These are phyloP conservation scores for Argentina anserina DNA, from an alignment of 306 rosid genomes.

Conservation along the genomic window DNA sequence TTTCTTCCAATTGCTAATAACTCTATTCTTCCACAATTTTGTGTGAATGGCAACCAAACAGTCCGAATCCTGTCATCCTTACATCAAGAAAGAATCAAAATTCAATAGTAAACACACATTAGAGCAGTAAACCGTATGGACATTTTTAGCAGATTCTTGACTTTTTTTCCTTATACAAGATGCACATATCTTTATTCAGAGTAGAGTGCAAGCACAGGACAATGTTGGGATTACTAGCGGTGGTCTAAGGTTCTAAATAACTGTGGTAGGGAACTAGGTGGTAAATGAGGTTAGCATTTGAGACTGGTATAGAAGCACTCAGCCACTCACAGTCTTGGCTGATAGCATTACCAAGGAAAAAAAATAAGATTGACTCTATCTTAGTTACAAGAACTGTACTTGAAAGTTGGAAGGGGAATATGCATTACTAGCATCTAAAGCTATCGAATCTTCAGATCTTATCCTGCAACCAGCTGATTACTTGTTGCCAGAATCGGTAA, in stretches of 20 bases:
- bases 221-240: neutral
- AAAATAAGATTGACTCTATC: neutral
- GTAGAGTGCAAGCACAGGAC: neutral
- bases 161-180: neutral
- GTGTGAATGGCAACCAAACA: neutral
- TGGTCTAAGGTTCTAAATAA: neutral
- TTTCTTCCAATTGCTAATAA: neutral
- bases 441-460: neutral
- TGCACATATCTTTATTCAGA: neutral
- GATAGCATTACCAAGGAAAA: neutral
- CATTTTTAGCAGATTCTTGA: neutral
- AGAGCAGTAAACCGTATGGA: neutral
- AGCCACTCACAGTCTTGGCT: neutral
- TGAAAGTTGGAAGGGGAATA: neutral
- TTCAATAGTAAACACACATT: too few relatives aligned
- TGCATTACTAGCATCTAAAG: neutral
- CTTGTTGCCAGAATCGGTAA: neutral
- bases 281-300: neutral
- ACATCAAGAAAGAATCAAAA: neutral
- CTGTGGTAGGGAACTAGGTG: neutral
- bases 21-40: neutral
- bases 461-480: neutral
- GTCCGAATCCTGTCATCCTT: neutral
- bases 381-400: neutral
- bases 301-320: neutral